Evolutionary conservation across 345 rosid species (phyloP).

Genomic region (Erysimum cheiranthoides): DNA sequence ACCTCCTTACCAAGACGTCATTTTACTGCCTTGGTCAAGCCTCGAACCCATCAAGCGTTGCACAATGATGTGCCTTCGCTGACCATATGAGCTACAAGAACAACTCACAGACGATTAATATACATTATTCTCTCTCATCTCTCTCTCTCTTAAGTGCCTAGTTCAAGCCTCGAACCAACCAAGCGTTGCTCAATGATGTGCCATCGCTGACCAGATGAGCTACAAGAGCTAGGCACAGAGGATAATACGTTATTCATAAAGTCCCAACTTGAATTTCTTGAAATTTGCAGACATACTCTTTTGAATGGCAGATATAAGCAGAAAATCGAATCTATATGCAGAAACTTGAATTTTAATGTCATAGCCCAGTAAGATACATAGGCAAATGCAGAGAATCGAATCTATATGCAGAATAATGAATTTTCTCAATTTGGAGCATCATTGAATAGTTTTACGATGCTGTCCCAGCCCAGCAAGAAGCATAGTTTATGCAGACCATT

Average conservation of each 20-base stretch:
- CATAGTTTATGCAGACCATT: too few species aligned
- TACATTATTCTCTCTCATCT: neutral
- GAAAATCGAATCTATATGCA: too few species aligned
- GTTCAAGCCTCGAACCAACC: neutral
- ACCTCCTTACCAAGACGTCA: too few species aligned
- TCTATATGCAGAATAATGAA: too few species aligned
- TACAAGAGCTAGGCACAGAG: neutral
- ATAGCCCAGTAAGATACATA: neutral
- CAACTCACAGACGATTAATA: too few species aligned
- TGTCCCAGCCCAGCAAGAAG: neutral
- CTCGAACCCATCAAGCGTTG: neutral
- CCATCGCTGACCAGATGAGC: neutral
- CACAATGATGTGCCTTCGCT: neutral
- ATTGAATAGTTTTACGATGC: neutral
- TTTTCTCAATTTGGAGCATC: too few species aligned
- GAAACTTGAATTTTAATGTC: neutral
- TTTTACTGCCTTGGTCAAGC: neutral
- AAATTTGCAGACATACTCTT: too few species aligned
- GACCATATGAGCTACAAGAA: conserved; percentile 1
- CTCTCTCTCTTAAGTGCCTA: neutral
- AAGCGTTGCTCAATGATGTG: neutral
- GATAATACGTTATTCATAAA: neutral
- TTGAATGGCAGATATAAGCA: too few species aligned
- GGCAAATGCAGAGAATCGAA: neutral
- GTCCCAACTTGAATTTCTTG: neutral